phyloP scores from a whole-genome alignment of 495 filamentous ascomycete genomes.

The Penicillium soppii region DNA sequence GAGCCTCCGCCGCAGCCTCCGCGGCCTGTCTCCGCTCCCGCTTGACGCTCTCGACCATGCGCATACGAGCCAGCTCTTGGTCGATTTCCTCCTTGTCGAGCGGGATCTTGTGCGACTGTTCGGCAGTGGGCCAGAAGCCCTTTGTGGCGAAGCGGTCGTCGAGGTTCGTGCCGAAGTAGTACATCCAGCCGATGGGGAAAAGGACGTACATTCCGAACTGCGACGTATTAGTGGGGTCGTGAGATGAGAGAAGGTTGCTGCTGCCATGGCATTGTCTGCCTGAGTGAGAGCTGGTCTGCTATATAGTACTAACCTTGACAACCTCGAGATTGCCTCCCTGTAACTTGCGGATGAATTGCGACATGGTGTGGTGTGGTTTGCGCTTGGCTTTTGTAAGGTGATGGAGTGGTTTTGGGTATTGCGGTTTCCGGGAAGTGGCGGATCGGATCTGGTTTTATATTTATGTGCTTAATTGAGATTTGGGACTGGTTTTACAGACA shows the following conservation, averaged over 20 bases:
- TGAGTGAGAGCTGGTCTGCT: slow-evolving; percentile 5
- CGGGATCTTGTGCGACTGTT: slow-evolving; percentile 85
- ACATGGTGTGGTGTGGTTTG: slow-evolving; percentile 30
- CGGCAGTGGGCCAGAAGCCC: slow-evolving; percentile 89
- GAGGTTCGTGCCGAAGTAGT: slow-evolving; percentile 99
- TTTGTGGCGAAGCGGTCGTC: slow-evolving; percentile 84
- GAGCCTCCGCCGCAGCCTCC: slow-evolving; percentile 51
- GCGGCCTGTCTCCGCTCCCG: slow-evolving; percentile 50
- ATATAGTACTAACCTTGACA: slow-evolving; percentile 82
- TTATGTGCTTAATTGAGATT: background rate
- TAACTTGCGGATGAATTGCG: slow-evolving; percentile 43
- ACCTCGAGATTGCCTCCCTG: slow-evolving; percentile 91
- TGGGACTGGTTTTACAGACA: too few species aligned
- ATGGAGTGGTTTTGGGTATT: too few species aligned
- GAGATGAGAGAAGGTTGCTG: too few species aligned
- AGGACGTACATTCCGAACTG: slow-evolving; percentile 98
- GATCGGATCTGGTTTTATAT: background rate
- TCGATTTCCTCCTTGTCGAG: slow-evolving; percentile 85
- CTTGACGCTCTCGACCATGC: slow-evolving; percentile 40
- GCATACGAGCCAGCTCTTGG: slow-evolving; percentile 71
- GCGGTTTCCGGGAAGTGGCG: background rate
- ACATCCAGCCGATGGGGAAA: slow-evolving; percentile 99
- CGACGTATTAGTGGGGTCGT: background rate
- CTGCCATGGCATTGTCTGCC: background rate
- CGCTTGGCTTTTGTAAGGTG: background rate